Evolutionary conservation across 768 basidiomycete genomes (phyloP), one percentile per base, ranked within the genome.

Genomic region (Termitomyces sp.): DNA sequence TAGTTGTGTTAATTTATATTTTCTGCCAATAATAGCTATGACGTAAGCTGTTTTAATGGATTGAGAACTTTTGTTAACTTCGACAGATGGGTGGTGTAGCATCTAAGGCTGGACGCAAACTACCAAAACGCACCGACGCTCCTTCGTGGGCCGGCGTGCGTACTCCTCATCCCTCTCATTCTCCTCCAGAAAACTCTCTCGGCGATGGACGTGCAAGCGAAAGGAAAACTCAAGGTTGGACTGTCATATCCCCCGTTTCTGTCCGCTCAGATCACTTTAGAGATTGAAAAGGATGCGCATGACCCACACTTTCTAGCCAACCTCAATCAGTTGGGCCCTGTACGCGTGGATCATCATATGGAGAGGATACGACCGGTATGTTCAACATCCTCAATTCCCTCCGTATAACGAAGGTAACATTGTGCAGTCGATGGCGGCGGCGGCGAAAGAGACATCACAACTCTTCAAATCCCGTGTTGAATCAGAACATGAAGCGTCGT

Each of bases 301-400:
- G 89, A 94, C 63, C 87, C 88, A 1, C 80, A 90, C 27, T 80
- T 92, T 50, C 67, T 88, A 62, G 75, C 80, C 35, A 90, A 88
- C 61, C 70, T 94, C 49, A 79, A 61, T 61, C 73, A 69, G 37
- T 72, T 93, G 2, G 89, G 89, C 1, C 83, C 80, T 12, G 90
- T 91, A 23, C 75, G 72, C 32, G 88, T 92, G 12, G 82, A 89
- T 63, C 85, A 87, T 62, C 80, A 78, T 65, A 80, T 79, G 78
- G 73, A 76, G 56, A 67, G 75, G 6, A 61, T 81, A 51, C 77
- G 68, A 60, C 70, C 78, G 21, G 87, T 85, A 65, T 32, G 57
- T 45, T 17, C 6, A 19, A 12, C 64, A 77, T 62, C 6, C 28
- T 45, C 30, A 23, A 3, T 27, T 43, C 25, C 25, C 4, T 42